Base-by-base conservation (phyloP, 2,329 filamentous ascomycete species). In the Neobulgaria alba region DNA sequence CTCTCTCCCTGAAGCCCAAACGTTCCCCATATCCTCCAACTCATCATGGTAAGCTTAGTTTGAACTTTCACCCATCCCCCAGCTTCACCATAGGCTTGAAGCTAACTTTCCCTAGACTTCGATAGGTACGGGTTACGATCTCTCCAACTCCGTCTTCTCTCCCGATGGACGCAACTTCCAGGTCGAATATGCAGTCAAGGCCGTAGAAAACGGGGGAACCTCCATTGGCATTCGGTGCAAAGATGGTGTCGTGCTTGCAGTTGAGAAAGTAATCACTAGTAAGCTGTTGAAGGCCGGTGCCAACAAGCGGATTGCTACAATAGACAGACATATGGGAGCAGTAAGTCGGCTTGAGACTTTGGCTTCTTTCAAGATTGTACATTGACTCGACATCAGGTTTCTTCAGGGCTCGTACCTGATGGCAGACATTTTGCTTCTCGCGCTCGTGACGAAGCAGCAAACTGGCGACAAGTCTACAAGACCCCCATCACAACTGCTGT, bases 141-240 rank as follows among this genome's bases (percentile, higher is more conserved):
- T 98, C 59, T 87, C 87, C 64, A 98, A 98, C 77, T 96, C 92
- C 61, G 93, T 96, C 72, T 98, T 96, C 75, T 96, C 92, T 36
- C 92, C 92, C 53, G 92, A 98, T 70, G 92, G 92, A 62, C 85
- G 92, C 57, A 98, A 98, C 67, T 98, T 98, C 67, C 92, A 98
- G 69, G 87, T 93, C 66, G 92, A 98, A 75, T 98, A 98, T 66
- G 92, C 92, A 54, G 84, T 93, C 57, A 98, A 98, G 74, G 92
- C 92, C 42, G 92, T 98, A 50, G 92, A 98, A 71, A 96, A 93
- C 60, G 92, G 90, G 53, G 90, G 92, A 60, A 98, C 92, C 41
- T 88, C 89, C 39, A 79, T 98, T 64, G 92, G 92, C 56, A 95
- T 98, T 66, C 78, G 88, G 63, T 95, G 88, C 76, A 95, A 94